Evolutionary conservation across 768 basidiomycete species (phyloP), one percentile per base, ranked within the genome.

Genomic region (Rhizopogon vinicolor): DNA sequence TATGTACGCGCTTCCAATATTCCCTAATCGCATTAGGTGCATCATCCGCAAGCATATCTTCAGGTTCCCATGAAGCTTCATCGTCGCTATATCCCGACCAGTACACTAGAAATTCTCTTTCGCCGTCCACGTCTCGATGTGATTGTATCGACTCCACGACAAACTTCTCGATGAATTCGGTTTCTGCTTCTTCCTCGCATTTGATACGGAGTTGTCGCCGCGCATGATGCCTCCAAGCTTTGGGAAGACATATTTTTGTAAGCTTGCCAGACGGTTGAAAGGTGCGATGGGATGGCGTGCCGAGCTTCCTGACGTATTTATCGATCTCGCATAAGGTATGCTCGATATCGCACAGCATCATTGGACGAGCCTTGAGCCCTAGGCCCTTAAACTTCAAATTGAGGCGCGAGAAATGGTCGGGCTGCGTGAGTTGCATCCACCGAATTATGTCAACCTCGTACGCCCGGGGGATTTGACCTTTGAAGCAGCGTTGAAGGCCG

Each of bases 321-420:
- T 90, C 87, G 44, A 86, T 75, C 65, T 92, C 90, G 70, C 90
- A 92, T 14, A 91, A 70, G 1, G 84, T 75, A 65, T 92, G 90
- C 71, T 92, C 90, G 52, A 91, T 73, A 65, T 92, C 90, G 39
- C 83, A 81, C 48, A 89, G 71, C 60, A 78, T 76, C 75, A 87
- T 81, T 7, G 80, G 79, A 12, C 80, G 72, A 14, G 64, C 60
- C 3, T 75, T 56, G 0, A 77, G 74, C 16, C 84, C 82, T 10
- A 86, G 70, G 16, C 78, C 79, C 0, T 75, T 70, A 58, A 85
- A 83, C 0, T 71, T 54, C 41, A 86, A 63, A 3, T 82, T 81
- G 35, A 87, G 72, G 14, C 85, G 80, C 44, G 75, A 63, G 62
- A 89, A 90, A 54, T 88, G 85, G 6, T 76, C 65, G 31, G 73